Conservation (phyloP, 2,329 filamentous ascomycete genomes). For the Diaporthe citriasiana region DNA sequence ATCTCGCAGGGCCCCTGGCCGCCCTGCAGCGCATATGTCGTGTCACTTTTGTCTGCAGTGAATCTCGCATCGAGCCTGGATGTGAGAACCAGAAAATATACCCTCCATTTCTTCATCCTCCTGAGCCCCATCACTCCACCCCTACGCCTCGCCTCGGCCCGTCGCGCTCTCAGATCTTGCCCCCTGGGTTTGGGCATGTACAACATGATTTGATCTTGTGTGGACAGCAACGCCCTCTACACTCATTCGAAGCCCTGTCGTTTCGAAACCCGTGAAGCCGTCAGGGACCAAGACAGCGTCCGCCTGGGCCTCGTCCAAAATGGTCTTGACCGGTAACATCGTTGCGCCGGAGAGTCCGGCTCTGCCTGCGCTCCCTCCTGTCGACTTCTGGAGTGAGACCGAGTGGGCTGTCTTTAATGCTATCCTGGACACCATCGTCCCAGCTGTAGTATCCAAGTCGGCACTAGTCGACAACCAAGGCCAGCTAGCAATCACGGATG, state of each 20-base stretch:
- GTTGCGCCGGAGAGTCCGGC: conserved; percentile 43
- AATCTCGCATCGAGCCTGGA: not conserved
- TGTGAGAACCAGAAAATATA: not conserved
- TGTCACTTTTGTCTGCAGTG: conserved; percentile 11
- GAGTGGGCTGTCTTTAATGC: conserved; percentile 70
- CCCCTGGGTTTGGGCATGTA: not conserved
- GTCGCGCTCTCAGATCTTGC: conserved; percentile 10
- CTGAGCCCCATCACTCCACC: not conserved
- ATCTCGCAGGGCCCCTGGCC: conserved; percentile 4
- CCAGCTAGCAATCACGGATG: conserved; percentile 63
- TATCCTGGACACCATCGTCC: conserved; percentile 71
- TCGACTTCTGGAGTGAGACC: conserved; percentile 58
- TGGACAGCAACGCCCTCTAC: not conserved
- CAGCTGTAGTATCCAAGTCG: conserved; percentile 66
- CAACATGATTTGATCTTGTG: not conserved
- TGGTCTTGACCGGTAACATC: conserved; percentile 31
- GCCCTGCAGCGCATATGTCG: conserved; percentile 10
- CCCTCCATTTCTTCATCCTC: not conserved
- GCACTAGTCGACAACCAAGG: conserved; percentile 54
- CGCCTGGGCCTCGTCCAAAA: conserved; percentile 8
- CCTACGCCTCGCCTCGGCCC: conserved; percentile 13
- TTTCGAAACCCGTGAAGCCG: not conserved
- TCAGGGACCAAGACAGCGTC: not conserved
- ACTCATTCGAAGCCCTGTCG: not conserved
- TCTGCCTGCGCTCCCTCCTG: conserved; percentile 47